Percentiles rank a stretch among this genome's conserved stretches.
Conservation (phyloP, 169 alveolate genomes). For the Plasmodium vivax region DNA sequence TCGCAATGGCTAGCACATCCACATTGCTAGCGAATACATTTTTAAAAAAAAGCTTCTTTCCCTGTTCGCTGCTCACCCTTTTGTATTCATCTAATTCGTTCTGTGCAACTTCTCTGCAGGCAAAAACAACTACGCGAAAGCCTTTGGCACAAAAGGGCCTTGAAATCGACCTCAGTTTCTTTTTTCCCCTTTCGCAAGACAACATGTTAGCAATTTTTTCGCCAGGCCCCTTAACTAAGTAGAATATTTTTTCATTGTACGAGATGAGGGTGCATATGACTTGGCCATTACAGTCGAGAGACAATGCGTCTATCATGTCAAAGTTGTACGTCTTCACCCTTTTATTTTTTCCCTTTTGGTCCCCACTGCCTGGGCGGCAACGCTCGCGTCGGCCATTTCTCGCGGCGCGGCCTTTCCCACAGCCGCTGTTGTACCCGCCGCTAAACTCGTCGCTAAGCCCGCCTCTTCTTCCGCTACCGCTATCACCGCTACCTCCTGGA, state of each 20-base stretch:
- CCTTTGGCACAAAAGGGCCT: not conserved
- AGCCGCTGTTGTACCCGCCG: not conserved
- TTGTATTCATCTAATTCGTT: slow-evolving; percentile 27
- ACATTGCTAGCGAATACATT: not conserved
- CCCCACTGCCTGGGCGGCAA: not conserved
- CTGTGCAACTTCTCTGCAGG: slow-evolving; percentile 11
- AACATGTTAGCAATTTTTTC: slow-evolving; percentile 8
- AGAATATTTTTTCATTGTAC: slow-evolving; percentile 10
- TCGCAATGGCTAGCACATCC: slow-evolving; percentile 3
- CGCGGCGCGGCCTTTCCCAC: not conserved
- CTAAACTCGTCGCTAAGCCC: no score
- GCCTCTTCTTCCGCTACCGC: not conserved
- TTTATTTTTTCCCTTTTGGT: not conserved
- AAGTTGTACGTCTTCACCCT: not conserved
- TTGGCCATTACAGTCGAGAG: not conserved
- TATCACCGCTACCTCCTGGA: not conserved
- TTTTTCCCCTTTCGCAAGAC: not conserved
- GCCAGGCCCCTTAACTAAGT: slow-evolving; percentile 2
- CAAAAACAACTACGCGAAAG: slow-evolving; percentile 25
- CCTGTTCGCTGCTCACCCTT: not conserved
- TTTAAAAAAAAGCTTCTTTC: slow-evolving; percentile 13
- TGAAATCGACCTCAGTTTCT: not conserved
- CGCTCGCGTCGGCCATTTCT: not conserved
- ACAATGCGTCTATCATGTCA: not conserved
- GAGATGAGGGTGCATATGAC: slow-evolving; percentile 14